Conservation (phyloP, 352 stramenopile genomes). For the Blastocystis sp. region DNA sequence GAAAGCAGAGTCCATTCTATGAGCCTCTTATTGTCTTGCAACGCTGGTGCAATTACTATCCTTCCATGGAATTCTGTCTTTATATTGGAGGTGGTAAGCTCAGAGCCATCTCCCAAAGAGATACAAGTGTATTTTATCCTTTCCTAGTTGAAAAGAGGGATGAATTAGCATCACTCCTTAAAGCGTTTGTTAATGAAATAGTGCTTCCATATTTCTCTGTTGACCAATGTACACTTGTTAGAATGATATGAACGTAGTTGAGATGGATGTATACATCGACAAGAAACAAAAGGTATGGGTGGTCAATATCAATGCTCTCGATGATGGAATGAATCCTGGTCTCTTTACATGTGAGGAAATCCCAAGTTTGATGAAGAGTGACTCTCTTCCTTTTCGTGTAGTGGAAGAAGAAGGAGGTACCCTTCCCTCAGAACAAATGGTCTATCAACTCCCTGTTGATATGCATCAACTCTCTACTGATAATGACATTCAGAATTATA, state of each 20-base stretch:
- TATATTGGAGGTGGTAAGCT: slow-evolving; percentile 10
- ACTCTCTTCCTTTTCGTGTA: not conserved
- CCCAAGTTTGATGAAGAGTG: too few species aligned
- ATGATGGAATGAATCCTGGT: slow-evolving; percentile 18
- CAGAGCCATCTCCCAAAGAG: slow-evolving; percentile 6
- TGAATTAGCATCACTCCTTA: not conserved
- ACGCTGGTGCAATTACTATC: slow-evolving; percentile 50
- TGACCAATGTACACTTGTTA: not conserved
- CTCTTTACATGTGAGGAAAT: slow-evolving; percentile 38
- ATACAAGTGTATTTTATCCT: slow-evolving; percentile 48
- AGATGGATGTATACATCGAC: slow-evolving; percentile 56
- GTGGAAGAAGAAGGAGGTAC: slow-evolving; percentile 13
- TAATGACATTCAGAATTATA: not conserved
- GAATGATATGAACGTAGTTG: not conserved
- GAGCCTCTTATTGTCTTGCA: not conserved
- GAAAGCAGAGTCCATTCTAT: not conserved
- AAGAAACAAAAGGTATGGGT: slow-evolving; percentile 46
- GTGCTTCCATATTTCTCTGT: not conserved
- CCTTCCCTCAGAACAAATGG: slow-evolving; percentile 18
- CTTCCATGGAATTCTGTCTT: slow-evolving; percentile 56
- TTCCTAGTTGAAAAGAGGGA: not conserved
- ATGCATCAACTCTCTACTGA: not conserved
- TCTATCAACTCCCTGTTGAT: slow-evolving; percentile 33
- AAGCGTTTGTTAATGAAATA: not conserved
- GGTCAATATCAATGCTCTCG: slow-evolving; percentile 12